Evolutionary conservation across 306 rosid genomes (phyloP).

Genomic region (Rubus parviflorus): DNA sequence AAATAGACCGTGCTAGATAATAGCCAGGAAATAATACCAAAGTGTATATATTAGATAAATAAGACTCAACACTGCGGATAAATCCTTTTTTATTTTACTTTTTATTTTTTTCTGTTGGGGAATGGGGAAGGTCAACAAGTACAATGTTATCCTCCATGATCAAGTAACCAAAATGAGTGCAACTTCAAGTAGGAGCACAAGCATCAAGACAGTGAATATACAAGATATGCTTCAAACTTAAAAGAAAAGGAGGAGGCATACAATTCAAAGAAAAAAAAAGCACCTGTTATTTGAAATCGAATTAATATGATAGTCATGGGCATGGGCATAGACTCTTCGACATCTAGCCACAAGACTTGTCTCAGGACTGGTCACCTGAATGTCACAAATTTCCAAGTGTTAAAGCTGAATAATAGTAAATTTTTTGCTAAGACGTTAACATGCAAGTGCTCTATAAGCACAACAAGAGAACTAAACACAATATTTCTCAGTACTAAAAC

Average conservation of each 20-base stretch:
- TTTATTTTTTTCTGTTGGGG: neutral
- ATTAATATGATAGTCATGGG: constrained; percentile 98
- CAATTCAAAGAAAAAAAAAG: neutral
- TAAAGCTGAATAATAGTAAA: constrained; percentile 10
- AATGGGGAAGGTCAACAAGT: neutral
- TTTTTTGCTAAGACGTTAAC: neutral
- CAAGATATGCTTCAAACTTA: neutral
- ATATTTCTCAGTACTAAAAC: constrained; percentile 11
- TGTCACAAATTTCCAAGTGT: constrained; percentile 13
- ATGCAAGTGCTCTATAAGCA: neutral
- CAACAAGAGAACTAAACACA: neutral
- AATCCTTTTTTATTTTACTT: neutral
- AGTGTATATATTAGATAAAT: neutral
- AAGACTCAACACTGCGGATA: neutral
- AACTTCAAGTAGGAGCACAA: constrained; percentile 13
- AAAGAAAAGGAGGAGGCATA: neutral
- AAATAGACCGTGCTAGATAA: neutral
- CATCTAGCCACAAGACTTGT: constrained; percentile 87
- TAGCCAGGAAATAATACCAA: constrained; percentile 1
- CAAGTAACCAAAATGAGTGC: neutral
- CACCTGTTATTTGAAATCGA: constrained; percentile 99
- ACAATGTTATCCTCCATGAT: constrained; percentile 1
- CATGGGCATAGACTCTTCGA: constrained; percentile 97
- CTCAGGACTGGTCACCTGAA: constrained; percentile 78
- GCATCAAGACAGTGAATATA: constrained; percentile 4